These are phyloP conservation scores for Hypoxylon rubiginosum DNA, from an alignment of 2,329 filamentous ascomycete species.

Conservation along the genomic window DNA sequence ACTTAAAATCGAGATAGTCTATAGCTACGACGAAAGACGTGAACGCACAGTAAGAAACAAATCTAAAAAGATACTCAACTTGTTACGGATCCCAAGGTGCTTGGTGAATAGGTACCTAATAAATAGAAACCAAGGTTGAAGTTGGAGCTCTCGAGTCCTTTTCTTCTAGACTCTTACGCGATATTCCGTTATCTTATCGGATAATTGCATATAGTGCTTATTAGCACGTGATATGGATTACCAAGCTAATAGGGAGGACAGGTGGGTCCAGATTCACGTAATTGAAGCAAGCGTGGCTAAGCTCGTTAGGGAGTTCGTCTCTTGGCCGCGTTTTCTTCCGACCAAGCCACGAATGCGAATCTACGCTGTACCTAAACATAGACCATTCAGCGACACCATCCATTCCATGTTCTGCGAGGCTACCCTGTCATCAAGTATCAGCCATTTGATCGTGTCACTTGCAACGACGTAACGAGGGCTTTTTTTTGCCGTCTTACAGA, in stretches of 20 bases:
- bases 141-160: too few species aligned
- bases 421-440: conserved; percentile 23
- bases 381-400: not conserved
- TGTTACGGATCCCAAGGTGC: too few species aligned
- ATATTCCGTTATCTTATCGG: too few species aligned
- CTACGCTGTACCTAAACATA: not conserved
- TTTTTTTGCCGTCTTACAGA: conserved; percentile 11
- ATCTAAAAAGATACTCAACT: too few species aligned
- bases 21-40: too few species aligned
- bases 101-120: too few species aligned
- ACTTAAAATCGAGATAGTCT: too few species aligned
- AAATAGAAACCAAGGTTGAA: too few species aligned
- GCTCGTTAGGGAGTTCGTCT: conserved; percentile 6
- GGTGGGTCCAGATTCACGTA: conserved; percentile 19
- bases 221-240: not conserved
- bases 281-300: conserved; percentile 33
- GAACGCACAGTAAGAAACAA: too few species aligned
- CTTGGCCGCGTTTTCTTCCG: conserved; percentile 25
- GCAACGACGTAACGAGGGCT: not conserved
- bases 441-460: conserved; percentile 4
- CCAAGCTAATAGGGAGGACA: not conserved
- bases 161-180: too few species aligned
- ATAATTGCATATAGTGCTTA: not conserved
- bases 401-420: conserved; percentile 7
- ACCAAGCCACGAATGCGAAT: conserved; percentile 37